Evolutionary conservation across 2,329 filamentous ascomycete genomes (phyloP).

Genomic region (Colletotrichum chrysophilum): DNA sequence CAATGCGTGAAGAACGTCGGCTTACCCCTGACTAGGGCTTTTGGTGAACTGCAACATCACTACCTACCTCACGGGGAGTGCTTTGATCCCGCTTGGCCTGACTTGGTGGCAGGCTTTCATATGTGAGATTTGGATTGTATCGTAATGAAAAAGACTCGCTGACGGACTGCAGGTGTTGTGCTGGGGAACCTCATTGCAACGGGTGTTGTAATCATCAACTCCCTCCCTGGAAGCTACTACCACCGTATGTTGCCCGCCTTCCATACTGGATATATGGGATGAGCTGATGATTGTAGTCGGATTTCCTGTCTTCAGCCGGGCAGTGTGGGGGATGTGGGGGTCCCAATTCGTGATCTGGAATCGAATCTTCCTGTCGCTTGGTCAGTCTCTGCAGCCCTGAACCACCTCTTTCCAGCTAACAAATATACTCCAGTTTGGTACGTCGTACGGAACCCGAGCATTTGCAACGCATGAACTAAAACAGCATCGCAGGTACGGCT

Average conservation of each 20-base stretch:
- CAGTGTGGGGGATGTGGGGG: conserved; percentile 34
- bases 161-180: conserved; percentile 30
- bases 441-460: neutral
- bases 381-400: conserved; percentile 29
- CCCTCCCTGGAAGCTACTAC: conserved; percentile 46
- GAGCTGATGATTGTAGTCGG: conserved; percentile 22
- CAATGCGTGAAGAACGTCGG: neutral
- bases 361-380: conserved; percentile 44
- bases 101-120: conserved; percentile 49
- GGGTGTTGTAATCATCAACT: conserved; percentile 44
- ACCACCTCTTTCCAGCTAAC: neutral
- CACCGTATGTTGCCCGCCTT: conserved; percentile 33
- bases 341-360: conserved; percentile 36
- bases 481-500: conserved; percentile 38
- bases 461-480: neutral
- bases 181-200: conserved; percentile 44
- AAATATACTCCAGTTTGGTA: conserved; percentile 28
- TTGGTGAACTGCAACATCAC: conserved; percentile 51
- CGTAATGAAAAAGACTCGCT: too few species aligned
- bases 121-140: conserved; percentile 25
- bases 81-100: conserved; percentile 44
- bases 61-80: conserved; percentile 44
- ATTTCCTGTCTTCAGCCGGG: conserved; percentile 37
- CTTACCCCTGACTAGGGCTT: conserved; percentile 38
- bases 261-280: fast-evolving